Evolutionary conservation across 306 rosid genomes (phyloP).

Genomic region (Cajanus cajan): DNA sequence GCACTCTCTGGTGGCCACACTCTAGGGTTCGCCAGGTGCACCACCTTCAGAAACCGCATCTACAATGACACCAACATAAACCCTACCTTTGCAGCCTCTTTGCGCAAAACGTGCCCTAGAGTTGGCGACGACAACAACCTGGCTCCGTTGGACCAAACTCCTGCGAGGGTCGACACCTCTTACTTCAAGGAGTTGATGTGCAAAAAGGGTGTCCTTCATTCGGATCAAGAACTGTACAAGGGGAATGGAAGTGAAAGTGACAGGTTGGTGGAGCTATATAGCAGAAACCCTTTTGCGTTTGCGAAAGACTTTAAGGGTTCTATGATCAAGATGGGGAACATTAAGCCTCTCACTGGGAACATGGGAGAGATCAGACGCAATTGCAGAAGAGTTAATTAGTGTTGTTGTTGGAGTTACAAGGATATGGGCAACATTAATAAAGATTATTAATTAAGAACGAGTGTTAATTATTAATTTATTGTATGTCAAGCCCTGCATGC

Average conservation of each 20-base stretch:
- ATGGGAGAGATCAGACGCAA: constrained; percentile 35
- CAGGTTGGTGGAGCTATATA: constrained; percentile 29
- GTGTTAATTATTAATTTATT: not conserved
- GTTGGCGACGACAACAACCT: constrained; percentile 24
- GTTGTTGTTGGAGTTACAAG: not conserved
- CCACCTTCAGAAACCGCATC: constrained; percentile 20
- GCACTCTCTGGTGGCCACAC: constrained; percentile 52
- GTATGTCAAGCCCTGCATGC: not conserved
- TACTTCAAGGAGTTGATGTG: constrained; percentile 24
- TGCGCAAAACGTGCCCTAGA: constrained; percentile 23
- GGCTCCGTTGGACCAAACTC: constrained; percentile 33
- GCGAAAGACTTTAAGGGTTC: constrained; percentile 35
- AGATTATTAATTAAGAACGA: not conserved
- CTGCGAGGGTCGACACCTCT: constrained; percentile 16
- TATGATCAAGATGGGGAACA: constrained; percentile 47
- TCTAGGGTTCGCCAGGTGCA: constrained; percentile 37
- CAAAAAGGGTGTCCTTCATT: constrained; percentile 44
- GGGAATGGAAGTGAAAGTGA: constrained; percentile 37
- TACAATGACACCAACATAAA: constrained; percentile 40
- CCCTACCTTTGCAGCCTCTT: not conserved
- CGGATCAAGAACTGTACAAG: constrained; percentile 43
- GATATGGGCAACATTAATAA: not conserved
- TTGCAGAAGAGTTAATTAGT: constrained; percentile 41
- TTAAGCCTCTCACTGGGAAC: constrained; percentile 27
- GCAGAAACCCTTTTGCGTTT: constrained; percentile 17